Evolutionary conservation across 2,329 filamentous ascomycete species (phyloP), one percentile per base, ranked within the genome.

Genomic region (Mycosphaerella sp.): DNA sequence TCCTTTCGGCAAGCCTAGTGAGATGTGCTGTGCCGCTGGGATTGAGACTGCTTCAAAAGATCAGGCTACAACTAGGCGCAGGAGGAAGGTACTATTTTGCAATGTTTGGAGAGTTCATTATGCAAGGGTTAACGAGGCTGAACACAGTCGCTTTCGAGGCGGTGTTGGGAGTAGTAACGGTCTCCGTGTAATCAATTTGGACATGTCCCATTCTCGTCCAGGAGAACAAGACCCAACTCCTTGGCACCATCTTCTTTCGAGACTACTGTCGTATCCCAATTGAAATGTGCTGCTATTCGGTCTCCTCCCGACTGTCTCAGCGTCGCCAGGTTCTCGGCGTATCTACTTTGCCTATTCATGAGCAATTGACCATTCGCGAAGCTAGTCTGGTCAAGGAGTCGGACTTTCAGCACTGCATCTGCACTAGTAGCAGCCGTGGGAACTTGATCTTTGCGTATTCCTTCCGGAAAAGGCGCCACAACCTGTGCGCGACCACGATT

Each of bases 331-430:
- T 47, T 37, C 47, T 50, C 2, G 16, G 2, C 25, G 35, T 54
- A 54, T 8, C 9, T 12, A 9, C 41, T 34, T 16, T 25, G 30
- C 9, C 42, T 17, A 30, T 54, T 54, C 30, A 54, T 52, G 16
- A 54, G 42, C 25, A 57, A 48, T 14, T 57, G 52, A 1, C 54
- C 52, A 48, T 57, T 57, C 4, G 47, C 54, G 6, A 52, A 48
- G 27, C 25, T 30, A 2, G 52, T 55, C 49, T 57, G 52, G n/a
- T 57, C 54, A 14, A 57, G 25, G 27, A 55, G 39, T 32, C 39
- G 40, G 9, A 57, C 44, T 16, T 34, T 21, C 18, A 48, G n/a
- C 18, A 36, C 35, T 16, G 30, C 35, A 43, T 6, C 13, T 34
- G 30, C 4, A 12, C 30, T 34, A 8, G 9, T 3, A 6, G 30